Evolutionary conservation across 2,329 filamentous ascomycete species (phyloP), one percentile per base, ranked within the genome.

Genomic region (Colletotrichum zoysiae): DNA sequence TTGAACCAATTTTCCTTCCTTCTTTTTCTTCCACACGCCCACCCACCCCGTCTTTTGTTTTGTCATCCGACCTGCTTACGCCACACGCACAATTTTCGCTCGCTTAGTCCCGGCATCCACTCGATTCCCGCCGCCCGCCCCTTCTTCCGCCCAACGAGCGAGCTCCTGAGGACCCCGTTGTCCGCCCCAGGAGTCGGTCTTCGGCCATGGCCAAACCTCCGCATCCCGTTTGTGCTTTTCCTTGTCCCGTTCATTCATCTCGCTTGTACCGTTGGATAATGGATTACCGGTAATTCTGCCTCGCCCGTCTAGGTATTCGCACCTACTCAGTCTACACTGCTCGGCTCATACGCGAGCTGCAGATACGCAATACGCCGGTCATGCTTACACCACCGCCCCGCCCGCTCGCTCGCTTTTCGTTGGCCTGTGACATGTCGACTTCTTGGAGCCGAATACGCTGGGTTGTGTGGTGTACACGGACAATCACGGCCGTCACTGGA

Each of bases 101-200:
- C 58, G 57, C 70, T 56, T 55, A 44, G 48, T 60, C 20, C 65
- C 69, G 69, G 69, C 35, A 40, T 64, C 69, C 69, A 69, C 23
- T 8, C 44, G 65, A 44, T 70, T 70, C 65, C 70, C 65, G 65
- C 65, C 65, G 59, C 56, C 6, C 63, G 35, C 51, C 58, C 58
- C 56, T 26, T 26, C 26, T 26, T 26, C 14, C 63, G 51, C 44
- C 51, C 57, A 71, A 35, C 42, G 16, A 53, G 11, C 42, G 16
- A 53, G 11, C 44, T 26, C 26, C 26, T 26, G 3, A 56, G 51
- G 46, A 64, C 65, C 30, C 59, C 55, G 59, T 60, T 65, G 23
- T 65, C 60, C 55, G 35, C 58, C 23, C n/a, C 4, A 30, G 5
- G 18, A 65, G 42, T 23, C 68, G 59, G 69, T 53, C 33, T 18